phyloP scores from a whole-genome alignment of 2,329 filamentous ascomycete genomes.

The Tolypocladium paradoxum region DNA sequence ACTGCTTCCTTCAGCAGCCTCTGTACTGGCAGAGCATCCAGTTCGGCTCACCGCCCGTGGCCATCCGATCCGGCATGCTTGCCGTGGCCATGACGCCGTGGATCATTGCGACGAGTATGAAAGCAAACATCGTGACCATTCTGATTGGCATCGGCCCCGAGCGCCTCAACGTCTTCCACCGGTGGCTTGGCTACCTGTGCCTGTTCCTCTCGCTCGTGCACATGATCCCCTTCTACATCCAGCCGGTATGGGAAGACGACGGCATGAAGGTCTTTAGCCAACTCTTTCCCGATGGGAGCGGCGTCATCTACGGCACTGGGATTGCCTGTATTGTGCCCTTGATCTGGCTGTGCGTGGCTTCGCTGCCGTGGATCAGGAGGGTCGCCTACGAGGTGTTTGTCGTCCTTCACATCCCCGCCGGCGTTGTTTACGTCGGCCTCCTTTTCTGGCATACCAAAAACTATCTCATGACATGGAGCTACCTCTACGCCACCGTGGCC shows the following conservation, averaged over 20 bases:
- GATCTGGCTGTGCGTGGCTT: slow-evolving; percentile 73
- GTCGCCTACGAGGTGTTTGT: slow-evolving; percentile 81
- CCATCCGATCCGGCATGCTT: slow-evolving; percentile 83
- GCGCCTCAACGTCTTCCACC: slow-evolving; percentile 81
- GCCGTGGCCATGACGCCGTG: slow-evolving; percentile 85
- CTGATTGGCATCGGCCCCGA: slow-evolving; percentile 89
- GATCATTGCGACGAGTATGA: slow-evolving; percentile 84
- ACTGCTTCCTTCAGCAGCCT: slow-evolving; percentile 78
- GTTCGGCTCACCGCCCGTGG: slow-evolving; percentile 79
- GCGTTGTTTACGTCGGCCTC: slow-evolving; percentile 68
- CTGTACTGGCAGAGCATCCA: slow-evolving; percentile 81
- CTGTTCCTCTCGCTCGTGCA: slow-evolving; percentile 76
- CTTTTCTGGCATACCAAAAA: slow-evolving; percentile 97
- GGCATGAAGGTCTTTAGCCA: slow-evolving; percentile 60
- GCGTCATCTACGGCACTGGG: slow-evolving; percentile 76
- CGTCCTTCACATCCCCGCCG: slow-evolving; percentile 69
- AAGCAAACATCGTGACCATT: slow-evolving; percentile 74
- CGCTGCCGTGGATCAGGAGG: slow-evolving; percentile 65
- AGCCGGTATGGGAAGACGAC: slow-evolving; percentile 73
- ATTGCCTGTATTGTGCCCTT: slow-evolving; percentile 73
- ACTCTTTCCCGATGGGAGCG: slow-evolving; percentile 54
- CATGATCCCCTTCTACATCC: slow-evolving; percentile 79
- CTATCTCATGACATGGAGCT: slow-evolving; percentile 81
- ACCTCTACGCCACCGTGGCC: slow-evolving; percentile 69
- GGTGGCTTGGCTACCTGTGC: slow-evolving; percentile 83